These are phyloP conservation scores for Larix kaempferi DNA, from an alignment of 75 land plant species.

Conservation along the genomic window DNA sequence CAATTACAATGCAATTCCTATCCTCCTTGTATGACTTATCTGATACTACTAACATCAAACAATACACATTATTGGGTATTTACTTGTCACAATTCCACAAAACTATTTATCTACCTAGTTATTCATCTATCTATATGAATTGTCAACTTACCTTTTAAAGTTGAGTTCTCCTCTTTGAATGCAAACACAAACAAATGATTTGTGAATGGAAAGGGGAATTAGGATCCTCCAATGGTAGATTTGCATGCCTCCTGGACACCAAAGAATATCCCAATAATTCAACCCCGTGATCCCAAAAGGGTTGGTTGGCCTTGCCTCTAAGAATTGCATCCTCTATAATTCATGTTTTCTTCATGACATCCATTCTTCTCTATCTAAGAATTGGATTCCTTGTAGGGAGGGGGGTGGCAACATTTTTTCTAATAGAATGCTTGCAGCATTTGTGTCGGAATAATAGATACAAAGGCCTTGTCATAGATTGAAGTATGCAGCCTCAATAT, in stretches of 20 bases:
- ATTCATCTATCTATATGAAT: background rate
- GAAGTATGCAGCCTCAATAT: constrained; percentile 73
- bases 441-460: constrained; percentile 52
- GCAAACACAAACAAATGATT: constrained; percentile 48
- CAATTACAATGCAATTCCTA: background rate
- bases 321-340: constrained; percentile 68
- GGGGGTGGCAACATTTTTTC: constrained; percentile 13
- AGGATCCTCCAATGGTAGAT: constrained; percentile 54
- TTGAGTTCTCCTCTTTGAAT: constrained; percentile 34
- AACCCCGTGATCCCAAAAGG: constrained; percentile 89
- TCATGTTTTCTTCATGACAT: background rate
- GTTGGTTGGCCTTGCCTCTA: constrained; percentile 54
- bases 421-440: constrained; percentile 23
- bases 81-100: background rate
- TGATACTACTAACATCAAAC: background rate
- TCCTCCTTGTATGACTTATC: background rate
- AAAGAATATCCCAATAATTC: constrained; percentile 89
- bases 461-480: constrained; percentile 72
- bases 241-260: constrained; percentile 59
- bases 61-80: background rate
- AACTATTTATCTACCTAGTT: background rate
- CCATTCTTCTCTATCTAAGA: background rate
- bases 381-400: background rate
- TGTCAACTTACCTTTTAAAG: constrained; percentile 39
- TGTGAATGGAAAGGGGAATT: constrained; percentile 31